A percentile compares a stretch with the other conserved stretches of the same genome.
phyloP scores from a whole-genome alignment of 192 early-diverging fungal genomes.

The Umbelopsis ramanniana region DNA sequence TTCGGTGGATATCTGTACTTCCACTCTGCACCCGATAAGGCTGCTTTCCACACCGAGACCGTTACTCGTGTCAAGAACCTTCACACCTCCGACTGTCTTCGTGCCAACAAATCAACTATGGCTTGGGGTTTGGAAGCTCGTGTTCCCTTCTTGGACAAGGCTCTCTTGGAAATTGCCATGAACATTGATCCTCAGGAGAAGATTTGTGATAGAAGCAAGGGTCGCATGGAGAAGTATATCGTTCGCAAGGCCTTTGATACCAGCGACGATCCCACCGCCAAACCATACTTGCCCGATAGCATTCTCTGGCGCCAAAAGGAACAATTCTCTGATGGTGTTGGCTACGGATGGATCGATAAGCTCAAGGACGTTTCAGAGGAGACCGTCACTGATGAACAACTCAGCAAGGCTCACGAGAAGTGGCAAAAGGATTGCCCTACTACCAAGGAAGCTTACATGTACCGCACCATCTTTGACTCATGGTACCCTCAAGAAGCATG shows the following conservation, averaged over 20 bases:
- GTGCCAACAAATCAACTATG: conserved; percentile 99
- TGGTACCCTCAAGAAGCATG: conserved; percentile 93
- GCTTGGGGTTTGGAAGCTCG: conserved; percentile 99
- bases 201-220: conserved; percentile 61
- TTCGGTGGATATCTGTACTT: conserved; percentile 99
- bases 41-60: conserved; percentile 87
- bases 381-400: conserved; percentile 78
- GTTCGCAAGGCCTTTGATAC: conserved; percentile 96
- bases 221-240: conserved; percentile 92
- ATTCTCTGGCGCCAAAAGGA: conserved; percentile 99
- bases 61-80: conserved; percentile 95
- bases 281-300: conserved; percentile 85
- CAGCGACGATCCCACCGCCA: conserved; percentile 64
- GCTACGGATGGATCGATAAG: conserved; percentile 98
- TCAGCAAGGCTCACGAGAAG: conserved; percentile 66
- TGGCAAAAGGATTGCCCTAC: conserved; percentile 91
- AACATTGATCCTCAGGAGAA: conserved; percentile 84
- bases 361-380: conserved; percentile 75
- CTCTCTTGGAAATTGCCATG: conserved; percentile 94
- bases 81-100: conserved; percentile 94
- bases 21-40: conserved; percentile 85
- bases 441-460: conserved; percentile 97
- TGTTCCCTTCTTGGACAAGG: conserved; percentile 96
- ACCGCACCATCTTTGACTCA: conserved; percentile 91
- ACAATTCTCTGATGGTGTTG: conserved; percentile 98